Percentiles rank a stretch among this genome's conserved stretches.
Evolutionary conservation across 139 green algal genomes (phyloP).

Genomic region (Tetraselmis chui): DNA sequence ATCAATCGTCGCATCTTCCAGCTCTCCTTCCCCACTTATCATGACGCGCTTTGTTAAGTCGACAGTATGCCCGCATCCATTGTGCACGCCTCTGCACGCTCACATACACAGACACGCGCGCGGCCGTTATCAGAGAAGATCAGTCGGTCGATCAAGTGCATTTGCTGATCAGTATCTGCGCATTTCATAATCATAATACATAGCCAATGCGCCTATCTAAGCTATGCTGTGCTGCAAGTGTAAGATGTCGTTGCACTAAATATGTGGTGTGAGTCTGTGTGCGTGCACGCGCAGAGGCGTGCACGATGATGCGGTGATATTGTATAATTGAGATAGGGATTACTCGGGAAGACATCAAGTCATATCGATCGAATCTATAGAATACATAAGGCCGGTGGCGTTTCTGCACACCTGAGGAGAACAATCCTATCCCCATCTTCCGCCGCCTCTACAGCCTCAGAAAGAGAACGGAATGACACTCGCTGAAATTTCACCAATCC

Average conservation of each 20-base stretch:
- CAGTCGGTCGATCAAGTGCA: not conserved
- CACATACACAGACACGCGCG: not conserved
- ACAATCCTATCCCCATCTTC: conserved; percentile 58
- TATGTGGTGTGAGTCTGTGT: too few species aligned
- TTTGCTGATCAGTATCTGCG: not conserved
- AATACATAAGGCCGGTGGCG: too few species aligned
- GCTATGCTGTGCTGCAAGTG: not conserved
- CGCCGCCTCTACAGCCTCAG: conserved; percentile 44
- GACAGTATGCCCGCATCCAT: conserved; percentile 39
- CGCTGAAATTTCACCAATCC: not conserved
- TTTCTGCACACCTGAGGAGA: conserved; percentile 21
- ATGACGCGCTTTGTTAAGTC: conserved; percentile 50
- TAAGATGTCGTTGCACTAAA: not conserved
- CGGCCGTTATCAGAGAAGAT: not conserved
- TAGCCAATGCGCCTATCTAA: not conserved
- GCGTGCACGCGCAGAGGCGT: not conserved
- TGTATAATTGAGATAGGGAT: too few species aligned
- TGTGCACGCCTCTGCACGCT: conserved; percentile 41
- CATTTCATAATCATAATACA: not conserved
- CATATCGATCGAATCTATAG: too few species aligned
- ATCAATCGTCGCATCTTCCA: conserved; percentile 50
- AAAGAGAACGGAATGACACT: conserved; percentile 39
- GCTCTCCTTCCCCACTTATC: conserved; percentile 47
- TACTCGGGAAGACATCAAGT: too few species aligned
- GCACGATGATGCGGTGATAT: not conserved